Conservation (phyloP, 2,329 filamentous ascomycete species). For the Sarocladium strictum region DNA sequence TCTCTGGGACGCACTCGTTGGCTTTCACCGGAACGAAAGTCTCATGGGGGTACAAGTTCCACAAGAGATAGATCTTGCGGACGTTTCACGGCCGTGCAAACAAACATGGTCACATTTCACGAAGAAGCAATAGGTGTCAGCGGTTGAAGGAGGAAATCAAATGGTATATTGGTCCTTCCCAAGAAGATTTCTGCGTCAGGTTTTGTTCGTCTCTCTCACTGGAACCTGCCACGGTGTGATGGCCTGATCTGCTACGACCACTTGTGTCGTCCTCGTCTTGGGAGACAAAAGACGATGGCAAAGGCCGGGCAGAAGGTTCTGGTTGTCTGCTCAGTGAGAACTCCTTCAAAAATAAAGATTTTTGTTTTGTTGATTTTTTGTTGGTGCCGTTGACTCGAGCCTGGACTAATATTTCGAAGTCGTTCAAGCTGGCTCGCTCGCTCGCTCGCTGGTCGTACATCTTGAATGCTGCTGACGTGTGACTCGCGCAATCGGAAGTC, state of each 20-base stretch:
- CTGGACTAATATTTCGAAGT: no score
- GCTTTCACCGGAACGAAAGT: no score
- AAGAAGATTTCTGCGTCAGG: background rate
- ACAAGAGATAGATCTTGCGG: no score
- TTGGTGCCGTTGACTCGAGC: background rate
- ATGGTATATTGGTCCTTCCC: background rate
- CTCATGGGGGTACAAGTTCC: no score
- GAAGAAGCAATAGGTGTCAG: background rate
- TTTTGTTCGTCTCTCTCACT: background rate
- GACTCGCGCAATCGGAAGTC: no score
- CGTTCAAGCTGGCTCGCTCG: background rate
- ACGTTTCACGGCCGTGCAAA: no score
- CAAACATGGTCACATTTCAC: no score
- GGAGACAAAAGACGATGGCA: background rate
- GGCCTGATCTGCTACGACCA: background rate
- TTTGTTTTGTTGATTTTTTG: conserved; percentile 6
- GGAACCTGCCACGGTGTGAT: background rate
- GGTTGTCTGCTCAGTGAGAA: background rate
- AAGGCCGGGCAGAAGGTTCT: background rate
- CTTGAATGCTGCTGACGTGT: no score
- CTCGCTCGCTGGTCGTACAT: no score
- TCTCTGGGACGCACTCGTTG: no score
- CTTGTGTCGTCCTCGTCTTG: background rate
- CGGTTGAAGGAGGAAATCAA: conserved; percentile 6
- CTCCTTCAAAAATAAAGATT: conserved; percentile 5